These are phyloP conservation scores for Climacium dendroides DNA, from an alignment of 225 moss, liverwort and hornwort genomes.

Conservation along the genomic window DNA sequence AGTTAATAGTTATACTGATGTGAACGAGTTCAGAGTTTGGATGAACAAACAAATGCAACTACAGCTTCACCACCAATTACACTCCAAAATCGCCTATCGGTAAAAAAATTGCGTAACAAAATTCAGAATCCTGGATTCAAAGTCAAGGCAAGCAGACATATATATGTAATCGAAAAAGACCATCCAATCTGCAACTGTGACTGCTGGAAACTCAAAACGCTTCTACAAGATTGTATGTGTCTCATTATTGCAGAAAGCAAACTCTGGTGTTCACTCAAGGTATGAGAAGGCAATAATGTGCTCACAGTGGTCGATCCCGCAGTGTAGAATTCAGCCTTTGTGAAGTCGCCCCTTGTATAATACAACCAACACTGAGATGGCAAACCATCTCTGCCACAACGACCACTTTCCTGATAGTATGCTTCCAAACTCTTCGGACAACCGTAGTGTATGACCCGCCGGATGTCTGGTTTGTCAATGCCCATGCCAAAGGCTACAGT, in stretches of 20 bases:
- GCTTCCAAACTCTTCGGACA: constrained; percentile 94
- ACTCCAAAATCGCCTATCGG: neutral
- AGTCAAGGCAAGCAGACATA: neutral
- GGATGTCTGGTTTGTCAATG: constrained; percentile 91
- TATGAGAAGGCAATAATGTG: neutral
- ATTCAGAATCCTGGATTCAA: neutral
- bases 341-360: constrained; percentile 73
- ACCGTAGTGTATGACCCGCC: constrained; percentile 89
- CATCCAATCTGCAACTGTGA: neutral
- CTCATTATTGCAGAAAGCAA: neutral
- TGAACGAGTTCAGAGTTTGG: neutral
- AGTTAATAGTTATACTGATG: neutral
- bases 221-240: neutral
- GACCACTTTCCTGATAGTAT: constrained; percentile 94
- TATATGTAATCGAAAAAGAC: neutral
- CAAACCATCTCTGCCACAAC: constrained; percentile 72
- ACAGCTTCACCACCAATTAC: neutral
- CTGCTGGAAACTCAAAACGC: neutral
- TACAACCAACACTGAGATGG: constrained; percentile 82
- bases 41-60: neutral
- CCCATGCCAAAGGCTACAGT: constrained; percentile 98
- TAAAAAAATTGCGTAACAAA: neutral
- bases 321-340: constrained; percentile 70
- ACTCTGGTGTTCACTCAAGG: neutral
- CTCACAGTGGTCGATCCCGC: constrained; percentile 40